phyloP scores from a whole-genome alignment of 371 early-diverging fungal species.

The Mucor sp. region DNA sequence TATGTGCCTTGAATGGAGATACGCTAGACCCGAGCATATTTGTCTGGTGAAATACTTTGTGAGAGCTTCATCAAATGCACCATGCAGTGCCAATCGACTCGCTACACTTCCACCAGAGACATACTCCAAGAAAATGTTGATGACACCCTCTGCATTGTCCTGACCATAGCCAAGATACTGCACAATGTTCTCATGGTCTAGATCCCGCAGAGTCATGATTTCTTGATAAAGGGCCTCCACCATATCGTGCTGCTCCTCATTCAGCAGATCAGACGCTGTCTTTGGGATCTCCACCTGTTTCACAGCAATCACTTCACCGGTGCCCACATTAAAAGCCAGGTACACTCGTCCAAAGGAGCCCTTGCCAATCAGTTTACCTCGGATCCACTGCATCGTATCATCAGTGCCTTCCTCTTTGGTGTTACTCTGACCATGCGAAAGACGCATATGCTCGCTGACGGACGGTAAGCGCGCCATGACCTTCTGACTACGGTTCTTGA shows the following conservation, averaged over 20 bases:
- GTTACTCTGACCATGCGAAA: constrained; percentile 18
- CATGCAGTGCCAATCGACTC: constrained; percentile 68
- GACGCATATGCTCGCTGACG: constrained; percentile 16
- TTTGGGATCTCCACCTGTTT: constrained; percentile 85
- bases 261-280: constrained; percentile 23
- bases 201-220: constrained; percentile 83
- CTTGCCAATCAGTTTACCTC: constrained; percentile 89
- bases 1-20: constrained; percentile 89
- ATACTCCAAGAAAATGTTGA: constrained; percentile 93
- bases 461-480: constrained; percentile 14
- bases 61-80: constrained; percentile 73
- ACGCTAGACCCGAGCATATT: constrained; percentile 83
- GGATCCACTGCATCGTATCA: constrained; percentile 65
- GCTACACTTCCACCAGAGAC: constrained; percentile 85
- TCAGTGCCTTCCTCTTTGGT: constrained; percentile 6
- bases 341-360: constrained; percentile 97
- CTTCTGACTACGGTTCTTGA: constrained; percentile 26
- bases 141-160: constrained; percentile 59
- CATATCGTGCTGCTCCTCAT: constrained; percentile 38
- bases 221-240: constrained; percentile 76
- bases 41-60: constrained; percentile 86
- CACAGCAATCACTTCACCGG: constrained; percentile 91
- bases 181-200: constrained; percentile 82
- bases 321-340: constrained; percentile 79
- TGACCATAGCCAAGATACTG: constrained; percentile 77